Evolutionary conservation across 352 stramenopile species (phyloP).

Genomic region (Phytophthora multivora): DNA sequence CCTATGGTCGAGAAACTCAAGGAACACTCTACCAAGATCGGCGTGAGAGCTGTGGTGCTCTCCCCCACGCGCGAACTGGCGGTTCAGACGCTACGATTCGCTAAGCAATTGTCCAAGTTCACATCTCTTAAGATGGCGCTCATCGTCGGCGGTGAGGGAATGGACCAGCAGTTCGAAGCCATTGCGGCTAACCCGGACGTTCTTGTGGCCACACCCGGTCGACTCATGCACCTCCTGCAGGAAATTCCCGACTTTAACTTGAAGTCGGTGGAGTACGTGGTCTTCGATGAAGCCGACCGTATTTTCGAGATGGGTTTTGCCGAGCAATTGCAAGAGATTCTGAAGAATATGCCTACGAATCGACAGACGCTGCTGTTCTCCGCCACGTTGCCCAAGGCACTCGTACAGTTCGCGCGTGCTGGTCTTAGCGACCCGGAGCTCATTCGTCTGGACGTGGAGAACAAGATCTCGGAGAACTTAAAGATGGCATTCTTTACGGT

Average conservation of each 20-base stretch:
- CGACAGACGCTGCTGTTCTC: constrained; percentile 94
- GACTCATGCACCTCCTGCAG: constrained; percentile 94
- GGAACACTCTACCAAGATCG: constrained; percentile 90
- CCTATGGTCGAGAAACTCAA: constrained; percentile 98
- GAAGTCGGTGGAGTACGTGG: constrained; percentile 90
- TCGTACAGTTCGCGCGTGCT: constrained; percentile 98
- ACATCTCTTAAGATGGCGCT: constrained; percentile 92
- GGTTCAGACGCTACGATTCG: constrained; percentile 95
- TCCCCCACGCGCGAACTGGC: constrained; percentile 99
- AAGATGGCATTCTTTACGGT: constrained; percentile 98
- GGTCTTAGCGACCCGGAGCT: constrained; percentile 97
- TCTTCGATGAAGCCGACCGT: constrained; percentile 99
- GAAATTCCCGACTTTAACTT: constrained; percentile 95
- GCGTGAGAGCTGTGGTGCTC: constrained; percentile 90
- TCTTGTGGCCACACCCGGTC: constrained; percentile 94
- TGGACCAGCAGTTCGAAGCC: constrained; percentile 98
- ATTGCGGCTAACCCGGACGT: constrained; percentile 94
- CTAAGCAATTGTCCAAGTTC: constrained; percentile 92
- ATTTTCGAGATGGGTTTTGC: constrained; percentile 99
- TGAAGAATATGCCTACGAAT: constrained; percentile 88
- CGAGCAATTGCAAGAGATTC: constrained; percentile 95
- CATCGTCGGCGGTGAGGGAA: constrained; percentile 97
- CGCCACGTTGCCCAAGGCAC: constrained; percentile 96
- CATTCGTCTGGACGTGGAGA: constrained; percentile 98
- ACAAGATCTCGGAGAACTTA: constrained; percentile 98